Evolutionary conservation across 768 basidiomycete species (phyloP), one percentile per base, ranked within the genome.

Genomic region (Kwoniella dendrophila): DNA sequence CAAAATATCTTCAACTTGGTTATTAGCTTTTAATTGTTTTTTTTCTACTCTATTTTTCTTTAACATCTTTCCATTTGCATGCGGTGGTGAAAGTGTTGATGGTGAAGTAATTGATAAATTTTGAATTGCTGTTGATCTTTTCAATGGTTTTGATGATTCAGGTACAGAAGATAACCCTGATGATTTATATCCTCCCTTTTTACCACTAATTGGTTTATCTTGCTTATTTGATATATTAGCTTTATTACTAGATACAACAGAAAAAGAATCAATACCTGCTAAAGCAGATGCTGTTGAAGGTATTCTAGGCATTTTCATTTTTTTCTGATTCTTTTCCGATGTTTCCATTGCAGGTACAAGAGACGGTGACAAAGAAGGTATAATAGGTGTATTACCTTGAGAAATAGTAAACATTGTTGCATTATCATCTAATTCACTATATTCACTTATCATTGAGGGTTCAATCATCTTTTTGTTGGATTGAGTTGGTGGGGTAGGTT

Each of bases 1-100:
- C 1, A 68, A 53, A 24, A 71, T 71, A 51, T 67, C 61, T 32
- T 67, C 63, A 14, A 71, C 66, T 48, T 68, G 48, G 33, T 66
- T 58, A 29, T 56, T 50, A 10, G 61, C 63, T 36, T 45, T 32
- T 7, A 61, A 40, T 20, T 59, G 51, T 53, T 64, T 65, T 6
- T 57, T 48, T 40, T 67, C 51, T 14, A 22, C 24, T 34, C 52
- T 40, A 12, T 65, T 68, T 61, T 64, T 41, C 48, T 30, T 24
- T 45, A 51, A 32, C 41, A 48, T 38, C 33, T 32, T 36, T 49
- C 14, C 20, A 2, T 45, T 40, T 1, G 43, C 18, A 18, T 36
- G 7, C 27, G 30, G 30, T 40, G 56, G 24, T 18, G 56, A 49
- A 11, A 32, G 33, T 29, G 57, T 34, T 10, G n/a, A 33, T 2